Conservation (phyloP, 2,329 filamentous ascomycete genomes). For the Colletotrichum horii region DNA sequence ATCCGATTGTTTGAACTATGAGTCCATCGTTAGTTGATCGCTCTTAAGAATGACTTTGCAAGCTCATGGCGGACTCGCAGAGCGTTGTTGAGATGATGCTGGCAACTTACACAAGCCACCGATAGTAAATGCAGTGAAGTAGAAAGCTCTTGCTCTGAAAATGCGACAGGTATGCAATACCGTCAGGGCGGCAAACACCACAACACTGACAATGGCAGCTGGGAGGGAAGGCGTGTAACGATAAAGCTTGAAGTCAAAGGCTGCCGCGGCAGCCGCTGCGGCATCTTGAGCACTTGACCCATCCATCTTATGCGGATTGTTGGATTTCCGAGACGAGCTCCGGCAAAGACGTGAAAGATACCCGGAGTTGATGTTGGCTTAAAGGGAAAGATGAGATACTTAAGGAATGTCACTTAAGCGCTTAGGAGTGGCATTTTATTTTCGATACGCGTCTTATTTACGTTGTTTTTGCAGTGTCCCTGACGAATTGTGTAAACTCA, state of each 20-base stretch:
- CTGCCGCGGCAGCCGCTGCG: not conserved
- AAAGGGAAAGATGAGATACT: not conserved
- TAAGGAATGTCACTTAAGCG: not conserved
- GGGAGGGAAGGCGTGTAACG: constrained; percentile 20
- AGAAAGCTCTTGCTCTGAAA: constrained; percentile 3
- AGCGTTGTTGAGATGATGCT: not conserved
- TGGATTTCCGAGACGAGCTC: not conserved
- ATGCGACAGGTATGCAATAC: constrained; percentile 10
- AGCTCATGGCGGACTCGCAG: rapidly evolving
- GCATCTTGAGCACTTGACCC: not conserved
- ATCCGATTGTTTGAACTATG: constrained; percentile 24
- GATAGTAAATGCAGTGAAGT: constrained; percentile 19
- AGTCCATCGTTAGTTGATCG: rapidly evolving
- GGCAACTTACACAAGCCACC: constrained; percentile 19
- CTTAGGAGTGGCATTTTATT: not conserved
- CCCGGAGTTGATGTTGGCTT: not conserved
- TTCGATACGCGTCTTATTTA: not conserved
- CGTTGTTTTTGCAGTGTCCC: not conserved
- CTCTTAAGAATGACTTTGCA: not conserved
- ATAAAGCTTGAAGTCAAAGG: constrained; percentile 22
- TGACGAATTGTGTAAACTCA: not conserved
- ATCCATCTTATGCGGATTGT: not conserved
- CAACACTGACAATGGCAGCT: constrained; percentile 6
- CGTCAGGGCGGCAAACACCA: constrained; percentile 12
- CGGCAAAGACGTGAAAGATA: rapidly evolving